These are phyloP conservation scores for Chrysanthemum makinoi DNA, from an alignment of 129 eudicot species.

Conservation along the genomic window DNA sequence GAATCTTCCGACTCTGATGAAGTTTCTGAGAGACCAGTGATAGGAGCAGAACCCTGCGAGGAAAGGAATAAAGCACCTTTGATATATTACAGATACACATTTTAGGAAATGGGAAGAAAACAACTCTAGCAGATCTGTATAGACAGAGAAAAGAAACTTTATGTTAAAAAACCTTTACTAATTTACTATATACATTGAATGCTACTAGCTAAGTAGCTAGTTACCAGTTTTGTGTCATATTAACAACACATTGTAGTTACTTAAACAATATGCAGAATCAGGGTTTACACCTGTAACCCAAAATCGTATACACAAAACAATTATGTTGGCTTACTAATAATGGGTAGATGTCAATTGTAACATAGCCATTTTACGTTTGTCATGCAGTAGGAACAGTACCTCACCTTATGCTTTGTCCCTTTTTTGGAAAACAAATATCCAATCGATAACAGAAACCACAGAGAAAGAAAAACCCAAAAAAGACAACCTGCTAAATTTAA, in stretches of 20 bases:
- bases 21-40: slow-evolving; percentile 65
- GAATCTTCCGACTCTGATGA: slow-evolving; percentile 79
- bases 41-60: slow-evolving; percentile 78
- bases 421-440: background rate
- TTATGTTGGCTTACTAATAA: background rate
- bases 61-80: slow-evolving; percentile 10
- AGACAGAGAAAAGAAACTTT: background rate
- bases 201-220: background rate
- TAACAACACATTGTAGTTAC: background rate
- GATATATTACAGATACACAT: slow-evolving; percentile 17
- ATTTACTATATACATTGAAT: background rate
- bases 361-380: slow-evolving; percentile 7
- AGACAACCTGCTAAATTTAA: background rate
- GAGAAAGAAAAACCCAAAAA: background rate
- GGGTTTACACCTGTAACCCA: background rate
- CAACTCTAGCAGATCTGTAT: slow-evolving; percentile 8
- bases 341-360: background rate
- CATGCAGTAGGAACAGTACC: background rate
- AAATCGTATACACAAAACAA: background rate
- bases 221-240: background rate
- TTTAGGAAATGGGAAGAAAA: slow-evolving; percentile 2
- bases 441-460: background rate
- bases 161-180: background rate
- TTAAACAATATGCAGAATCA: background rate
- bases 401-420: background rate